phyloP scores from a whole-genome alignment of 2,329 filamentous ascomycete genomes.

The Aspergillus ochraceoroseus region DNA sequence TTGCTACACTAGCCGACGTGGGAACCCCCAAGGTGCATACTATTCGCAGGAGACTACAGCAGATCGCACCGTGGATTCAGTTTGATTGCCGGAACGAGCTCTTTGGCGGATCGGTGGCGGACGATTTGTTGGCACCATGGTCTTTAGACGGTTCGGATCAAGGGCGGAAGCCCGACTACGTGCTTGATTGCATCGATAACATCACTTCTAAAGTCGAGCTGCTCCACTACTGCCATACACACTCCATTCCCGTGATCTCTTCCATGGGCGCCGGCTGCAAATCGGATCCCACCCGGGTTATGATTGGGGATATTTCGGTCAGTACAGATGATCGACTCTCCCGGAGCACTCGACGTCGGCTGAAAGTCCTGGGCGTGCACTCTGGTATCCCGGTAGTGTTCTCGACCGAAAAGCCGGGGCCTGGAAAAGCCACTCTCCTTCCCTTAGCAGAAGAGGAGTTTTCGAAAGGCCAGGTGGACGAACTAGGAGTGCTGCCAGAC shows the following conservation, averaged over 20 bases:
- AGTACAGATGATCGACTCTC: conserved; percentile 88
- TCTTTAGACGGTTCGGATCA: conserved; percentile 43
- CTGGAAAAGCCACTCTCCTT: conserved; percentile 84
- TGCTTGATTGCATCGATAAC: conserved; percentile 98
- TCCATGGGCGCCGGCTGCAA: conserved; percentile 97
- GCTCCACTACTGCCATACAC: conserved; percentile 77
- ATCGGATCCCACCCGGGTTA: conserved; percentile 74
- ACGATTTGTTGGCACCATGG: conserved; percentile 64
- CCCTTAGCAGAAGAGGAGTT: conserved; percentile 86
- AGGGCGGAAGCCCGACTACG: conserved; percentile 65
- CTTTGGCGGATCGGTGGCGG: conserved; percentile 65
- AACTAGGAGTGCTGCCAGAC: conserved; percentile 82
- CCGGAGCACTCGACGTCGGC: conserved; percentile 70
- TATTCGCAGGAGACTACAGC: conserved; percentile 71
- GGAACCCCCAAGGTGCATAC: conserved; percentile 88
- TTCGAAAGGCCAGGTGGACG: conserved; percentile 75
- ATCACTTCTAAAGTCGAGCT: conserved; percentile 94
- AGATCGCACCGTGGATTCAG: conserved; percentile 84
- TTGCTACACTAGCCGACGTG: conserved; percentile 89
- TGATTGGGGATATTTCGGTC: conserved; percentile 83
- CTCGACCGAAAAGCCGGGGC: conserved; percentile 82
- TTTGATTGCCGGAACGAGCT: conserved; percentile 85
- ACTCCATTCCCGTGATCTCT: conserved; percentile 76
- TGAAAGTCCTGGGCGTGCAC: conserved; percentile 71
- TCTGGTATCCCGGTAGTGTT: conserved; percentile 88